phyloP scores from a whole-genome alignment of 306 rosid species.

The Phaseolus lunatus region DNA sequence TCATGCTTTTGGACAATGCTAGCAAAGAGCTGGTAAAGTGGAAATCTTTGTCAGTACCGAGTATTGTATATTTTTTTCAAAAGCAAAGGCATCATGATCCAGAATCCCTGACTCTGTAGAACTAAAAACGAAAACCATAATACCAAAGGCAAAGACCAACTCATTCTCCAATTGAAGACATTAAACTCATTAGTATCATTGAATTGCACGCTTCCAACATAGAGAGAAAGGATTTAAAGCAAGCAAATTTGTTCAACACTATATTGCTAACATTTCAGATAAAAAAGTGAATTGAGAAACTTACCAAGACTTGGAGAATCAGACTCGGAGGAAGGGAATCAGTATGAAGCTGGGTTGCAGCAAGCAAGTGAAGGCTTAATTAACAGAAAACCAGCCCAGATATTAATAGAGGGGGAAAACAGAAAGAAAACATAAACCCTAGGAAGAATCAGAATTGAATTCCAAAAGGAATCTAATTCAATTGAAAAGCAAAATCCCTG shows the following conservation, averaged over 20 bases:
- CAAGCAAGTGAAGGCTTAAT: constrained; percentile 19
- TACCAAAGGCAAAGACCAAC: constrained; percentile 8
- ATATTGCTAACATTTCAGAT: constrained; percentile 1
- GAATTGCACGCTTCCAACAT: constrained; percentile 8
- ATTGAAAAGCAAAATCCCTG: constrained; percentile 25
- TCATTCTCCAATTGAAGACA: neutral
- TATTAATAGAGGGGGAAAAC: constrained; percentile 1
- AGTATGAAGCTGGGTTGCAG: constrained; percentile 2
- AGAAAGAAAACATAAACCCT: neutral
- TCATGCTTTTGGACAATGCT: constrained; percentile 29
- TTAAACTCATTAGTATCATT: neutral
- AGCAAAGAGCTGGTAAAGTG: neutral
- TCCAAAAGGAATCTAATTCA: constrained; percentile 59
- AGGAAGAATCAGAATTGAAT: constrained; percentile 59
- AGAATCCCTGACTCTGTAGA: neutral
- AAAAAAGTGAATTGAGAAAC: constrained; percentile 37
- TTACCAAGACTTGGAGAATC: constrained; percentile 45
- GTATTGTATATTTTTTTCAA: neutral
- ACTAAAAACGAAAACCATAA: neutral
- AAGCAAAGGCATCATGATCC: constrained; percentile 11
- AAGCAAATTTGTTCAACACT: constrained; percentile 7
- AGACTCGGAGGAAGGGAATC: constrained; percentile 8
- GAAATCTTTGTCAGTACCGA: neutral
- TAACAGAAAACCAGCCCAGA: neutral
- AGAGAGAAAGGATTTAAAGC: constrained; percentile 10